Percentiles rank a stretch among this genome's conserved stretches.
Evolutionary conservation across 2,329 filamentous ascomycete species (phyloP).

Genomic region (Colletotrichum sp.): DNA sequence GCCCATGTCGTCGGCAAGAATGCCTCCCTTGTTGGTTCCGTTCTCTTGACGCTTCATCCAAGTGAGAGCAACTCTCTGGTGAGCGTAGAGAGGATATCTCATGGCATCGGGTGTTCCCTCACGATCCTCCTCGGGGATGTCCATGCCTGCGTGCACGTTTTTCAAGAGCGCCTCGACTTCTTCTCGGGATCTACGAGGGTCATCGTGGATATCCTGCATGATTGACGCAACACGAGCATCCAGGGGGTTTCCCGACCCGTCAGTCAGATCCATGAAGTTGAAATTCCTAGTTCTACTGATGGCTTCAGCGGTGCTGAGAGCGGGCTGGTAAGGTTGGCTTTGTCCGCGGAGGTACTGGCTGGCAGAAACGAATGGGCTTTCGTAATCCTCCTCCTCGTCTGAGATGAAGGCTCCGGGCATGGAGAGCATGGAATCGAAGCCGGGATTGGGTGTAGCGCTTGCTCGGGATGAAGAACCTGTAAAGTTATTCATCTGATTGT

Average conservation of each 20-base stretch:
- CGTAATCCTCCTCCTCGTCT: background rate
- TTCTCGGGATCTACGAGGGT: conserved; percentile 51
- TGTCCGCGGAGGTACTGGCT: background rate
- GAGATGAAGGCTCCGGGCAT: conserved; percentile 9
- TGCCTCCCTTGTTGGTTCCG: conserved; percentile 77
- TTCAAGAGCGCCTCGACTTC: conserved; percentile 74
- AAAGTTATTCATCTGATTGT: background rate
- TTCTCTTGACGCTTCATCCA: conserved; percentile 81
- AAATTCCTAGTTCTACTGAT: conserved; percentile 15
- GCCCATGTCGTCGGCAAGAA: conserved; percentile 84
- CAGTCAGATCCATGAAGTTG: conserved; percentile 26
- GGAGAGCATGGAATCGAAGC: background rate
- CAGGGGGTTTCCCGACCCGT: conserved; percentile 42
- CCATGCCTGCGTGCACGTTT: conserved; percentile 76
- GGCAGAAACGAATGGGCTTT: background rate
- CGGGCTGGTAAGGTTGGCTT: background rate
- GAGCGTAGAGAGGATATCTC: conserved; percentile 73
- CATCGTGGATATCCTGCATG: conserved; percentile 37
- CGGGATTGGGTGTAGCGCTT: background rate
- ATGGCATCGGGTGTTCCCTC: conserved; percentile 75
- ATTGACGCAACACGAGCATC: conserved; percentile 8
- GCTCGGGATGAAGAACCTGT: background rate
- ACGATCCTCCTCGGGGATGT: conserved; percentile 64
- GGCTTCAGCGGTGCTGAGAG: conserved; percentile 2
- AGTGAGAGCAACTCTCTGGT: conserved; percentile 78